A percentile compares a stretch with the other conserved stretches of the same genome.
Evolutionary conservation across 1,284 basidiomycete genomes (phyloP).

Genomic region (Microbotryum lychnidis-dioicae): DNA sequence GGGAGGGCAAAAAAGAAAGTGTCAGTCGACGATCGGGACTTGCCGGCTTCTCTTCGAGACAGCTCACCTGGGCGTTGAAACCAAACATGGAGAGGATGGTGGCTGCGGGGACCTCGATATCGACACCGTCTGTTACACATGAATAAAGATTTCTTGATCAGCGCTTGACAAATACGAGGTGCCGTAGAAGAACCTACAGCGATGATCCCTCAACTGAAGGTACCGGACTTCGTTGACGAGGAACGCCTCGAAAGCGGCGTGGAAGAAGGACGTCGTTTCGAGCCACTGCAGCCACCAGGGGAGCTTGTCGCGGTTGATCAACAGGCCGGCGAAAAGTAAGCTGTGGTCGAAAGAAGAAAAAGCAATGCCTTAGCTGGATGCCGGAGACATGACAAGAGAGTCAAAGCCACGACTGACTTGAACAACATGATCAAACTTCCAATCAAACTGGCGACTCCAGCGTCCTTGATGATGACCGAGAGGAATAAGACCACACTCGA

Average conservation of each 20-base stretch:
- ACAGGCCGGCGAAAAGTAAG: constrained; percentile 83
- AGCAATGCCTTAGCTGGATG: not conserved
- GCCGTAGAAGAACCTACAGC: constrained; percentile 48
- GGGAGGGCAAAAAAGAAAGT: not conserved
- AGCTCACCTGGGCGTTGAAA: constrained; percentile 63
- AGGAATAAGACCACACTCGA: constrained; percentile 83
- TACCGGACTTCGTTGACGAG: constrained; percentile 92
- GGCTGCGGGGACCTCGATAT: constrained; percentile 87
- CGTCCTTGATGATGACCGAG: constrained; percentile 75
- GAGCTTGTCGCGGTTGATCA: constrained; percentile 87
- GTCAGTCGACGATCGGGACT: not conserved
- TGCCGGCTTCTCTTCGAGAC: not conserved
- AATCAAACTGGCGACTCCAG: constrained; percentile 80
- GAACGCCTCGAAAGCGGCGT: constrained; percentile 94
- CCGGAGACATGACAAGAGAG: not conserved
- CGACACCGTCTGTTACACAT: constrained; percentile 62
- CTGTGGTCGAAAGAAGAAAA: constrained; percentile 43
- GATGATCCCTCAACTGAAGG: constrained; percentile 80
- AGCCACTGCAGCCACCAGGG: constrained; percentile 68
- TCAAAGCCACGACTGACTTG: constrained; percentile 59
- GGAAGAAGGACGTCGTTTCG: constrained; percentile 90
- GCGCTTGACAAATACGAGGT: not conserved
- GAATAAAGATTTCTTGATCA: not conserved
- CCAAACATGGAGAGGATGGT: constrained; percentile 85
- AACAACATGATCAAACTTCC: constrained; percentile 94